Percentiles rank a stretch among this genome's conserved stretches.
phyloP scores from a whole-genome alignment of 768 basidiomycete species.

The Termitomyces sp. region DNA sequence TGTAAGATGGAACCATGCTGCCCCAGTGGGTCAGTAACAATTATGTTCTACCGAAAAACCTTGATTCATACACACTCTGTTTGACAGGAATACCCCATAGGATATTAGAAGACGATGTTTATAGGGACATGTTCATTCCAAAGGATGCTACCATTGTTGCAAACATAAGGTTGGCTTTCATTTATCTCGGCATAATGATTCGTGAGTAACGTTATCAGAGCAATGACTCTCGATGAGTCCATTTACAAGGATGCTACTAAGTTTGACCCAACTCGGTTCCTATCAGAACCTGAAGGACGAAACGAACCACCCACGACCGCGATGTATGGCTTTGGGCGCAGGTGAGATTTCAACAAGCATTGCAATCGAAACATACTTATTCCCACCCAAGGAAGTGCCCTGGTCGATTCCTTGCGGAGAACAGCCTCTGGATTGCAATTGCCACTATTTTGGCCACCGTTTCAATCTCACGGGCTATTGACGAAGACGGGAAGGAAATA shows the following conservation, averaged over 20 bases:
- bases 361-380: not conserved
- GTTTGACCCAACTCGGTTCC: conserved; percentile 39
- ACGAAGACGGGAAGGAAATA: conserved; percentile 28
- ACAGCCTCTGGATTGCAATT: too few relatives aligned
- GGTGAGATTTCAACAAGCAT: conserved; percentile 9
- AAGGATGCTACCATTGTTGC: conserved; percentile 33
- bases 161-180: conserved; percentile 31
- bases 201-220: too few relatives aligned
- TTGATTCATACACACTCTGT: too few relatives aligned
- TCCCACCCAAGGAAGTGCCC: conserved; percentile 26
- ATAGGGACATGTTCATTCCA: too few relatives aligned
- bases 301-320: conserved; percentile 1
- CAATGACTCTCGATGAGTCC: too few relatives aligned
- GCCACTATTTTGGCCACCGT: too few relatives aligned
- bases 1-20: too few relatives aligned
- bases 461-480: too few relatives aligned
- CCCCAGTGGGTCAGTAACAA: too few relatives aligned
- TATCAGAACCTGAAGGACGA: conserved; percentile 18
- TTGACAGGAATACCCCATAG: not conserved
- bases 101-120: not conserved
- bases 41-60: not conserved
- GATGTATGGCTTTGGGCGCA: conserved; percentile 21
- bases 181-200: not conserved
- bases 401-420: conserved; percentile 39
- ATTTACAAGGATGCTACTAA: too few relatives aligned